Evolutionary conservation across 495 filamentous ascomycete genomes (phyloP), one percentile per base, ranked within the genome.

Genomic region (Tuber microsphaerosporum): DNA sequence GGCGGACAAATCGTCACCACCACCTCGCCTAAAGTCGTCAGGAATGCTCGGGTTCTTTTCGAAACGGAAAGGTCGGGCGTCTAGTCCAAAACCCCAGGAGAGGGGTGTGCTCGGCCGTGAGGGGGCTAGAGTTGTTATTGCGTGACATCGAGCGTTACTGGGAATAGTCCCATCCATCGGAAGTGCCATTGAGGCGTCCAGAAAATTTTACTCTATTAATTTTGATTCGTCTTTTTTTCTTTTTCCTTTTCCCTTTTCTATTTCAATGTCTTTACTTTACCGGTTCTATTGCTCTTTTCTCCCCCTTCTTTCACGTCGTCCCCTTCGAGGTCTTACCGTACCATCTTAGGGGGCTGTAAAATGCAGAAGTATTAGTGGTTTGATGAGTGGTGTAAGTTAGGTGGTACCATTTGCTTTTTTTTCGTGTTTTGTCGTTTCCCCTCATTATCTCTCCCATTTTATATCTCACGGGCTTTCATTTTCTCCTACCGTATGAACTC

Each of bases 41-140:
- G 93, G 94, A 56, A 94, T 98, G 89, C 89, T 99, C 70, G 92
- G 93, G 4, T 95, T 99, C 83, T 86, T 97, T 74, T 90, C 87
- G 51, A 87, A 94, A 75, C 96, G 95, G 86, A 97, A 92, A 86
- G 94, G 94, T 8, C 87, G 95, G 61, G 93, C 93, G 71, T 89
- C 92, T 81, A 97, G 94, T 82, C 95, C 95, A 14, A 97, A 97
- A 84, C 94, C 94, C 68, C 93, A 93, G 83, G 95, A 99, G 83
- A 87, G 92, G 26, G 95, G 95, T 71, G 94, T 99, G 70, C 83
- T 99, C 76, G 96, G 95, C 73, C 97, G 97, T 82, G 95, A 99
- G 82, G 95, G 95, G 10, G 94, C 95, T 31, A 88, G 95, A 80
- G 90, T 93, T 43, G 86, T 93, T 51, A 88, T 93, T 71, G 71